These are phyloP conservation scores for Ulota crispa DNA, from an alignment of 225 moss, liverwort and hornwort genomes.

Conservation along the genomic window DNA sequence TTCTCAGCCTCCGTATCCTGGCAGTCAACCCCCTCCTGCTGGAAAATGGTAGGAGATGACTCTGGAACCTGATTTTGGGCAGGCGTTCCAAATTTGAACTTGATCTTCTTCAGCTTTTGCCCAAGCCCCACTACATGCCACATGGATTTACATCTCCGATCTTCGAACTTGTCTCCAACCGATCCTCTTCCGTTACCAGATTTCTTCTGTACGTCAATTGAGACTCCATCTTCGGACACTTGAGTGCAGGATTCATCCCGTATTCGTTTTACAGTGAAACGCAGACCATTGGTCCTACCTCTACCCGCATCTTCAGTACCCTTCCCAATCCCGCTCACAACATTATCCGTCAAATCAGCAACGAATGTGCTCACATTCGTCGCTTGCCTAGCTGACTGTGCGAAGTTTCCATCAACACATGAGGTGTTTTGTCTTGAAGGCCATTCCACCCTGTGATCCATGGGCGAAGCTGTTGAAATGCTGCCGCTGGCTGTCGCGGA, in stretches of 20 bases:
- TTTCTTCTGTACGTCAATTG: background rate
- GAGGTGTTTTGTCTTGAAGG: slow-evolving; percentile 14
- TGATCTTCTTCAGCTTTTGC: slow-evolving; percentile 17
- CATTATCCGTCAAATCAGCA: slow-evolving; percentile 16
- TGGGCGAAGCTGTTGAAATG: slow-evolving; percentile 40
- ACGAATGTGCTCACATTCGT: background rate
- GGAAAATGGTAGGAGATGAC: slow-evolving; percentile 4
- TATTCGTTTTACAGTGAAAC: slow-evolving; percentile 37
- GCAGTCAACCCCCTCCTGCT: background rate
- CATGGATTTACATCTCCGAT: slow-evolving; percentile 16
- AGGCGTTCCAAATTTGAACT: slow-evolving; percentile 20
- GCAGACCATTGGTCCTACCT: slow-evolving; percentile 17
- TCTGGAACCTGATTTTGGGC: slow-evolving; percentile 14
- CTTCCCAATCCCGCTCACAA: slow-evolving; percentile 9
- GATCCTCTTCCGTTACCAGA: background rate
- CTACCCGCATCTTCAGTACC: slow-evolving; percentile 4
- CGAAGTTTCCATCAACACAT: background rate
- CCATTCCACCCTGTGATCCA: slow-evolving; percentile 33
- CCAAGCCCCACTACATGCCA: slow-evolving; percentile 31
- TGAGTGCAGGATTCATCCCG: slow-evolving; percentile 25
- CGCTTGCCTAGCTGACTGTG: slow-evolving; percentile 1
- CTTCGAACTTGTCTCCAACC: slow-evolving; percentile 5
- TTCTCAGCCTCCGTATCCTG: slow-evolving; percentile 8
- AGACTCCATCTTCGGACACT: slow-evolving; percentile 6
- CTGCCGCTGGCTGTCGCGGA: slow-evolving; percentile 41